Conservation (phyloP, 2,329 filamentous ascomycete species). For the Stachybotrys elegans region DNA sequence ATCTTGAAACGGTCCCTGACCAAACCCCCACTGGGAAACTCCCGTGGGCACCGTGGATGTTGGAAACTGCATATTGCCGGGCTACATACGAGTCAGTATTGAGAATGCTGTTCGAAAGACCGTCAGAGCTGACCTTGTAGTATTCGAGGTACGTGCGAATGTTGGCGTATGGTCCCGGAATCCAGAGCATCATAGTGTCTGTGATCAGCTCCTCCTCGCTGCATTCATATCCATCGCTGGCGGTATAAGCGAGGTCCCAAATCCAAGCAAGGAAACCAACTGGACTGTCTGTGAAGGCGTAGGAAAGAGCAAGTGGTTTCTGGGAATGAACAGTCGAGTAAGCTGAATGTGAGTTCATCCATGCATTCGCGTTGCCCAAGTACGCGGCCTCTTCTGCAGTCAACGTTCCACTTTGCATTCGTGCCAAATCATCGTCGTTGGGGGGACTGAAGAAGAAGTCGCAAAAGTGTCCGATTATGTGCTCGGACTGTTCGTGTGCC, state of each 20-base stretch:
- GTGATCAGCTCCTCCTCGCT: slow-evolving; percentile 4
- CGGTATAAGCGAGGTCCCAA: slow-evolving; percentile 3
- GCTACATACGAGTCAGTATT: background rate
- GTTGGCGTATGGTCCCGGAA: slow-evolving; percentile 2
- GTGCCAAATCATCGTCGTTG: background rate
- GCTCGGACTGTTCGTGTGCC: slow-evolving; percentile 2
- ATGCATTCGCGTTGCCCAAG: background rate
- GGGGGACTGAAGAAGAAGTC: slow-evolving; percentile 1
- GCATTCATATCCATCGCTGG: slow-evolving; percentile 2
- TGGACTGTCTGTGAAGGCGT: slow-evolving; percentile 5
- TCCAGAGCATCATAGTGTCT: slow-evolving; percentile 6
- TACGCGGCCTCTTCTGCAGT: slow-evolving; percentile 3
- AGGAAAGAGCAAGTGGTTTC: slow-evolving; percentile 1
- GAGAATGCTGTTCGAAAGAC: background rate
- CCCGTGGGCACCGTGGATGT: background rate
- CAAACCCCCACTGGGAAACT: background rate
- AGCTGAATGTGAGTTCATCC: background rate
- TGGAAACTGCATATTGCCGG: background rate
- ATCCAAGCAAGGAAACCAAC: slow-evolving; percentile 5
- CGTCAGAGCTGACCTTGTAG: background rate
- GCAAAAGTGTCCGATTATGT: slow-evolving; percentile 7
- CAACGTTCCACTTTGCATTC: background rate
- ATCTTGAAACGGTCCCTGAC: background rate
- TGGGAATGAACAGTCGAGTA: slow-evolving; percentile 3
- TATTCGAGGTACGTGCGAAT: slow-evolving; percentile 1